phyloP scores from a whole-genome alignment of 176 grass and related monocot genomes.

The Hordeum marinum region DNA sequence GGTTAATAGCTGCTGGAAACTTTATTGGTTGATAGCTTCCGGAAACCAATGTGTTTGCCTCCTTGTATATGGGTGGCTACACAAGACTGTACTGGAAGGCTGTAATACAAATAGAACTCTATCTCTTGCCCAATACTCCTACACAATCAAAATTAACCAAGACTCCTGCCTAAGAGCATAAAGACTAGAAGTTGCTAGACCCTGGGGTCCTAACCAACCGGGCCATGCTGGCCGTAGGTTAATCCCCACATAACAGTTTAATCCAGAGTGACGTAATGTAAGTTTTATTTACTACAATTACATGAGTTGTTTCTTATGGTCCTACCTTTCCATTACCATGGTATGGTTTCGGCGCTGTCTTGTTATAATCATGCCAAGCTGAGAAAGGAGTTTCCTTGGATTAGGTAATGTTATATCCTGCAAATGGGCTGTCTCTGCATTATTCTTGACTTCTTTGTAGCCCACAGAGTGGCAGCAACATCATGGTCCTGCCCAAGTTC shows the following conservation, averaged over 20 bases:
- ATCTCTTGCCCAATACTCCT: neutral
- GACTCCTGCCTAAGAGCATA: neutral
- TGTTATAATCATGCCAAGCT: neutral
- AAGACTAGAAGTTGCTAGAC: neutral
- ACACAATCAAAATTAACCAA: neutral
- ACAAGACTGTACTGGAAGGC: neutral
- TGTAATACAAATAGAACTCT: neutral
- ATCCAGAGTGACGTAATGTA: neutral
- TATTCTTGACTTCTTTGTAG: neutral
- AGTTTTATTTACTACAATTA: slow-evolving; percentile 11
- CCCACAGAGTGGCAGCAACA: neutral
- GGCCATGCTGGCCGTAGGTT: neutral
- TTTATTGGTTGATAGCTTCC: neutral
- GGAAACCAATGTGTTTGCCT: neutral
- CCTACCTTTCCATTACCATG: slow-evolving; percentile 8
- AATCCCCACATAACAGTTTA: neutral
- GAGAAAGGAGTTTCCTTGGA: slow-evolving; percentile 3
- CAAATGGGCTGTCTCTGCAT: slow-evolving; percentile 9
- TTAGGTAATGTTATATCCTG: neutral
- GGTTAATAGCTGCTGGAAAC: neutral
- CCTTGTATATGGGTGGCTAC: neutral
- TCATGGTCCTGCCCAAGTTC: neutral
- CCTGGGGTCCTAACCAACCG: neutral
- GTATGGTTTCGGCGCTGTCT: neutral
- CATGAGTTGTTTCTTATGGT: neutral